Evolutionary conservation across 139 green algal genomes (phyloP), one percentile per base, ranked within the genome.

Genomic region (Chlorella vulgaris): DNA sequence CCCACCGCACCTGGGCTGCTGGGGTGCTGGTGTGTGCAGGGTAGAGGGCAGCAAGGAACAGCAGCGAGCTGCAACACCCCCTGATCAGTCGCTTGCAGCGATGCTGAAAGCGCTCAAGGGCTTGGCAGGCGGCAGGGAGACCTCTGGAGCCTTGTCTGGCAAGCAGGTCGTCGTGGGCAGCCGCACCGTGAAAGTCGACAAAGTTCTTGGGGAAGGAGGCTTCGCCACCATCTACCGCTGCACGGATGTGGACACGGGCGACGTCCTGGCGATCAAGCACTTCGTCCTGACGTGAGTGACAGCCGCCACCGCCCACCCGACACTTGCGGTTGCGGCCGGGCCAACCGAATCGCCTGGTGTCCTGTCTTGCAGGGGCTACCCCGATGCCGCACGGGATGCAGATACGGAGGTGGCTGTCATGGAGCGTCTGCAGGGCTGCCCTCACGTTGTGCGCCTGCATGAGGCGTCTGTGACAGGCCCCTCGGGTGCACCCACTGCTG

Each of bases 261-360:
- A 78, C 15, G 53, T 73, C 0, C 95, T 88, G 66, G 94, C 94
- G 0, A 85, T 98, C 1, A 97, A 98, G 82, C 94, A 97, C 78
- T 87, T 95, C 43, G 82, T 88, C 13, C 67, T 97, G 33, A 74
- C 40, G 29, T 84, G 40, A 26, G 4, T 43, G 40, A 10, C 28
- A 43, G 19, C 24, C 6, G 36, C 22, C 29, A 26, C 10, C 7
- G 51, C 62, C 33, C n/a, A n/a, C 33, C 18, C 29, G 24, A 31
- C 31, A 10, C 15, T 58, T 58, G 47, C 47, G 31, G 65, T 71
- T 31, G 65, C 5, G 31, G 6, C 8, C n/a, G 8, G n/a, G 65
- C 5, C n/a, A 22, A n/a, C n/a, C n/a, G n/a, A n/a, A n/a, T n/a
- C n/a, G n/a, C n/a, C 13, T 71, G 8, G 65, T 22, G 31, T 71